Evolutionary conservation across 495 filamentous ascomycete genomes (phyloP).

Genomic region (Pseudomonodictys pantanalensis): DNA sequence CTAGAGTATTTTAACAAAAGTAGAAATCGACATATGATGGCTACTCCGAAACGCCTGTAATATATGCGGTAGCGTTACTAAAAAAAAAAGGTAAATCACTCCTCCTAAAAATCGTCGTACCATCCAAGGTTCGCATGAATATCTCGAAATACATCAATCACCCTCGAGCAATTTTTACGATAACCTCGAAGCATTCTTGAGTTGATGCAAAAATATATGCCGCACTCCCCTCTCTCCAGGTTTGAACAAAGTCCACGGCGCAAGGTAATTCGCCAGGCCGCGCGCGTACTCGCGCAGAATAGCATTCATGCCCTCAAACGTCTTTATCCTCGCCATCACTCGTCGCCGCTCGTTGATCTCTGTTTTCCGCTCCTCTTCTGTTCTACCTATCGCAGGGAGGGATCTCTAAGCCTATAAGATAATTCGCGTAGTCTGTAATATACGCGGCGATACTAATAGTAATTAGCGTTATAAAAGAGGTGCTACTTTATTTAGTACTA

Average conservation of each 20-base stretch:
- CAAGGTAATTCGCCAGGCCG: background rate
- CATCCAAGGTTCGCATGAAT: too few species aligned
- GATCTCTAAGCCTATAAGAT: background rate
- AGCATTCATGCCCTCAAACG: background rate
- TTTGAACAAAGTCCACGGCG: background rate
- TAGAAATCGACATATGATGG: too few species aligned
- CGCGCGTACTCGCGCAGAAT: background rate
- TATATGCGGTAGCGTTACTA: too few species aligned
- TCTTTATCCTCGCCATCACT: background rate
- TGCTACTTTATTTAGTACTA: background rate
- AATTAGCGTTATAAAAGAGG: background rate
- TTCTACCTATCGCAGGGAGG: background rate
- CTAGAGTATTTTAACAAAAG: too few species aligned
- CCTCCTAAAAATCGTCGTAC: too few species aligned
- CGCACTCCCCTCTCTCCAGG: too few species aligned
- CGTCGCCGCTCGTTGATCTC: background rate
- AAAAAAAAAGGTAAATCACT: too few species aligned
- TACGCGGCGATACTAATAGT: background rate
- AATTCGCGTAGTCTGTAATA: constrained; percentile 1
- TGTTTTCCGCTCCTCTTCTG: background rate
- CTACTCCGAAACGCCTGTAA: too few species aligned
- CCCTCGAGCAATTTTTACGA: too few species aligned
- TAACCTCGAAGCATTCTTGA: too few species aligned
- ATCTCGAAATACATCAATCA: too few species aligned
- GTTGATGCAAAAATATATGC: too few species aligned